phyloP scores from a whole-genome alignment of 2,329 filamentous ascomycete species.

The Trichoderma brevicompactum region DNA sequence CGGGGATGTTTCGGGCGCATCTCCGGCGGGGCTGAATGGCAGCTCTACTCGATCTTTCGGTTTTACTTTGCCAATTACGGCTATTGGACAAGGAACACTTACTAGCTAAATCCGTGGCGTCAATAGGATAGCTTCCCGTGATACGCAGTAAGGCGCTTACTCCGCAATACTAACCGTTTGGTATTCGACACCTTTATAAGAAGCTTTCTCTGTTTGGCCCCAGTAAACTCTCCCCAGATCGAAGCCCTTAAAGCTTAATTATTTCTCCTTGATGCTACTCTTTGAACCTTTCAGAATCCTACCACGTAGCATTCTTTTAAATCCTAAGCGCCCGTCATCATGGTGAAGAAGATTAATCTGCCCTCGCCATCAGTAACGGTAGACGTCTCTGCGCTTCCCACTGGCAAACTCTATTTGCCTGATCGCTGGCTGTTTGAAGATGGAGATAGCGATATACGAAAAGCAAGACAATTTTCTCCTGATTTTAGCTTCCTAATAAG shows the following conservation, averaged over 20 bases:
- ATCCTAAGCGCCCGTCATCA: neutral
- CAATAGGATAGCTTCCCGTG: too few relatives aligned
- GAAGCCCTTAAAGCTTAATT: too few relatives aligned
- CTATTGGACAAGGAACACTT: neutral
- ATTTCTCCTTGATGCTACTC: too few relatives aligned
- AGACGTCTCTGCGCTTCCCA: conserved; percentile 15
- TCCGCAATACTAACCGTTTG: neutral
- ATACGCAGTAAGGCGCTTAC: neutral
- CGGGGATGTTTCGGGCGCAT: conserved; percentile 10
- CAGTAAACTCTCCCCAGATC: too few relatives aligned
- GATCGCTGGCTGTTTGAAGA: conserved; percentile 22
- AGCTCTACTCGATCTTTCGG: neutral
- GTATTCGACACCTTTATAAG: neutral
- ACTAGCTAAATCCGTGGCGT: neutral
- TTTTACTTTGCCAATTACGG: too few relatives aligned
- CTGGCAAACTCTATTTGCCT: conserved; percentile 12
- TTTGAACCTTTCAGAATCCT: neutral
- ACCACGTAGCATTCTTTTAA: neutral
- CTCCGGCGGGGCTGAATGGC: neutral
- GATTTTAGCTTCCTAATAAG: conserved; percentile 16
- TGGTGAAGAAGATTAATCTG: neutral
- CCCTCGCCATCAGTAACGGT: conserved; percentile 8
- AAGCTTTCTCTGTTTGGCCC: neutral
- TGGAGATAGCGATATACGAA: conserved; percentile 5
- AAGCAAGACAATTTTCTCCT: conserved; percentile 15